Evolutionary conservation across 2,329 filamentous ascomycete genomes (phyloP), one percentile per base, ranked within the genome.

Genomic region (Penicillium concentricum): DNA sequence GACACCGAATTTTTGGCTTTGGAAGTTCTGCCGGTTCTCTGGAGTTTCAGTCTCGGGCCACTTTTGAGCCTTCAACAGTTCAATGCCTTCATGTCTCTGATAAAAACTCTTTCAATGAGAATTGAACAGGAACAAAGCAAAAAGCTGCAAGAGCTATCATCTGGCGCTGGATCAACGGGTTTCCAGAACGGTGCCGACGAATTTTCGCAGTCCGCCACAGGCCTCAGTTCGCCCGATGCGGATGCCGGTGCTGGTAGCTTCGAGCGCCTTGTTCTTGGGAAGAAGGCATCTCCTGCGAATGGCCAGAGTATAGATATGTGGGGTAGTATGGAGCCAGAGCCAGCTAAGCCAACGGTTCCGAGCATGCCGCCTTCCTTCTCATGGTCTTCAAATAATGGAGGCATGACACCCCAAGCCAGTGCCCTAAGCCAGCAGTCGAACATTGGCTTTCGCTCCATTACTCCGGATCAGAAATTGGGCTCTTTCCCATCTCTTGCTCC

Each of bases 1-100:
- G 94, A 97, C 69, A 84, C 88, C 2, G 94, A 97, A 43, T 97
- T 96, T 69, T 84, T 97, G 22, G 94, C 94, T 13, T 87, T 94
- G 78, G 93, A 97, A 54, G 86, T 96, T 16, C 78, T 99, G 12
- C 94, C 94, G 0, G 84, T 95, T 10, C 79, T 99, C 1, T 99
- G 94, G 94, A 85, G 78, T 62, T 97, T 97, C 85, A 91, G 88
- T 68, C 80, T 99, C 4, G 94, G 94, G 0, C 94, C 94, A 0
- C 78, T 99, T 30, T 84, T 99, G 5, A 88, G 96, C 67, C 81
- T 97, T 8, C 82, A 88, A 58, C 93, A 93, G 71, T 99, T 99
- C 70, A 89, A 92, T 70, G 80, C 84, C 0, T 97, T 95, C 72
- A 97, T 97, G 91, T 80, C 86, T 5, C 81, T 96, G 44, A 95